Percentiles rank a stretch among this genome's conserved stretches.
These are phyloP conservation scores for Cryptococcus amylolentus DNA, from an alignment of 1,284 basidiomycete genomes.

Conservation along the genomic window DNA sequence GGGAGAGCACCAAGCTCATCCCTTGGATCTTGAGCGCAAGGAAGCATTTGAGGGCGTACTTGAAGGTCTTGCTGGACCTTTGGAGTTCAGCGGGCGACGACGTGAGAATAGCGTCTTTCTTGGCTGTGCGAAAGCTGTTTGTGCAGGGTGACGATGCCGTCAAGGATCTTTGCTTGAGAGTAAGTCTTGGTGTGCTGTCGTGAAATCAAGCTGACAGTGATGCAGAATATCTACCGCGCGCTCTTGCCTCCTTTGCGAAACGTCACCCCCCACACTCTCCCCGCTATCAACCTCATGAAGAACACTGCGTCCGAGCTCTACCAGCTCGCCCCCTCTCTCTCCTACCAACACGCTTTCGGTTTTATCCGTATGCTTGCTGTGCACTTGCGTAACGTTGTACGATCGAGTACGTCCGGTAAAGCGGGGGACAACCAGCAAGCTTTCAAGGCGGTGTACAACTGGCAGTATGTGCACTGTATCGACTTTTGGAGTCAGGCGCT, in stretches of 20 bases:
- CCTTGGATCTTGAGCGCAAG: constrained; percentile 80
- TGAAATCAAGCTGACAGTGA: background rate
- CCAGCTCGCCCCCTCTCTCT: constrained; percentile 58
- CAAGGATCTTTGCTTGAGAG: constrained; percentile 82
- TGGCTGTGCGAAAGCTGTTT: constrained; percentile 78
- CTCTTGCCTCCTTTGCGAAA: constrained; percentile 72
- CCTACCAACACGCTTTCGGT: constrained; percentile 92
- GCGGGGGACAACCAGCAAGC: constrained; percentile 61
- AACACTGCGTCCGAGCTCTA: constrained; percentile 93
- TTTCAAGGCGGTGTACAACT: constrained; percentile 92
- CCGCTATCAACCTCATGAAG: constrained; percentile 96
- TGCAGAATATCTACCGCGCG: constrained; percentile 73
- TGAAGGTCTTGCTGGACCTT: constrained; percentile 77
- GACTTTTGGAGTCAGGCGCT: constrained; percentile 96
- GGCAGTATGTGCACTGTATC: constrained; percentile 94
- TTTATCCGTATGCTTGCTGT: constrained; percentile 96
- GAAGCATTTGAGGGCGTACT: constrained; percentile 75
- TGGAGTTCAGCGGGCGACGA: constrained; percentile 81
- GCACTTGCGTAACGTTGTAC: constrained; percentile 66
- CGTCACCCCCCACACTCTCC: constrained; percentile 80
- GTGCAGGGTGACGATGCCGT: constrained; percentile 75
- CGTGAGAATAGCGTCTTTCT: constrained; percentile 81
- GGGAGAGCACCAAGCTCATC: constrained; percentile 78
- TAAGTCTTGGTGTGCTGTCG: constrained; percentile 39
- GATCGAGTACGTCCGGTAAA: constrained; percentile 31